phyloP scores from a whole-genome alignment of 805 yeast genomes.

The Ogataea zsoltii region DNA sequence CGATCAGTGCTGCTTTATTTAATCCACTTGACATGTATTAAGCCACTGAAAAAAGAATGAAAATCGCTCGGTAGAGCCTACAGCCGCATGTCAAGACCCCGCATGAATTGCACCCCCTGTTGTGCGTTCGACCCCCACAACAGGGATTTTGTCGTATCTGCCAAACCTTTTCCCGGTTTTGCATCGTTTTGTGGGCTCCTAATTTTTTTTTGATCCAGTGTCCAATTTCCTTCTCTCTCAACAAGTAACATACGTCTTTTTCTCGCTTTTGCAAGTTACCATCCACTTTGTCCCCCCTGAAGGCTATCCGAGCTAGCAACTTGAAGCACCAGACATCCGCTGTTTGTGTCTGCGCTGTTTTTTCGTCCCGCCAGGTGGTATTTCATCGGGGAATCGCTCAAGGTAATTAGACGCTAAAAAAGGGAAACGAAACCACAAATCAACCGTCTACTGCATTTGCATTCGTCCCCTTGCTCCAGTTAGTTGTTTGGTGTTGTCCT shows the following conservation, averaged over 20 bases:
- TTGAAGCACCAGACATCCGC: conserved; percentile 1
- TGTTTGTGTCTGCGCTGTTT: conserved; percentile 2
- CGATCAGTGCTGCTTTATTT: no score
- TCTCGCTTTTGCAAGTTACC: neutral
- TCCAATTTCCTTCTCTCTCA: neutral
- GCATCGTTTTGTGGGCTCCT: neutral
- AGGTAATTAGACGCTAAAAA: conserved; percentile 7
- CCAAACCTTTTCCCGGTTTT: no score
- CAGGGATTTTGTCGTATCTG: no score
- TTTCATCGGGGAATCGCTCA: conserved; percentile 1
- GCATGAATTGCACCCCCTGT: no score
- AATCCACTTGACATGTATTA: no score
- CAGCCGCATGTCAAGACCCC: no score
- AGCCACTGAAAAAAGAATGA: no score
- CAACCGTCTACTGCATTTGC: no score
- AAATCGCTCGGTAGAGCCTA: no score
- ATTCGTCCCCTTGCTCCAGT: neutral
- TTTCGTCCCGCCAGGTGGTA: conserved; percentile 4
- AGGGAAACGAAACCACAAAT: neutral
- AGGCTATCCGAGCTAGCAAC: neutral
- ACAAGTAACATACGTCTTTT: neutral
- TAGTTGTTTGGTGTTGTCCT: no score
- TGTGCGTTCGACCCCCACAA: no score
- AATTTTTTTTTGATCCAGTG: conserved; percentile 4
- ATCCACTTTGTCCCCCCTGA: neutral